Base-by-base conservation (phyloP, 2,329 filamentous ascomycete genomes). In the Aspergillus sp. region DNA sequence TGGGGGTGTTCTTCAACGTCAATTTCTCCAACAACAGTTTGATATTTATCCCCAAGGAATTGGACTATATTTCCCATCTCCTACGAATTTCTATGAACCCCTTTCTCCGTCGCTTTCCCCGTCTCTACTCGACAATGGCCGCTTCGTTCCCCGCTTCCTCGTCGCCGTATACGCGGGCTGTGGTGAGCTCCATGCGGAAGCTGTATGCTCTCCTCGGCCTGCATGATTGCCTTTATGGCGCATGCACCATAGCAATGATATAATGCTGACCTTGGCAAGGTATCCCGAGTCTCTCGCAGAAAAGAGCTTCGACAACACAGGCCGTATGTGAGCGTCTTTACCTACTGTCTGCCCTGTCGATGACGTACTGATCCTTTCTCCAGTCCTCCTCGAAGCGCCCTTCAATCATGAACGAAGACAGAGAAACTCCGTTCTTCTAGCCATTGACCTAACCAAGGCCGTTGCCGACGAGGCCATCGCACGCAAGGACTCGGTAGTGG, bases 231-330 rank as follows among this genome's bases (percentile, higher is more conserved):
- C 54, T 58, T 42, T 58, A 61, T 3, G 9, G 5, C 29, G 31
- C 9, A 47, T 24, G 24, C 18, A 29, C 36, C 16, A 29, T 22
- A 4, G 12, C 6, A 18, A 18, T 47, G 56, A 45, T 20, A 46
- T 49, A 52, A 66, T 55, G 56, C 56, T 63, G 32, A 61, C 51
- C 16, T 32, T 46, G 26, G 56, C 58, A 64, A 95, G 92, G 60
- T 99, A 96, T 73, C 95, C 95, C 0, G 91, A 96, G 72, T 87
- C 87, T 61, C 82, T 97, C 47, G 95, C 95, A 10, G 95, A 98
- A 73, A 89, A 88, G 67, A 87, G 90, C 65, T 99, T 93, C 84
- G 95, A 99, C 75, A 99, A 99, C 72, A 96, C 96, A n/a, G 95
- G 95, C 56, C 75, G 85, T 86, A 73, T 68, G 81, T 57, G 57